Conservation (phyloP, 2,329 filamentous ascomycete genomes). For the Penicillium sumatraense region DNA sequence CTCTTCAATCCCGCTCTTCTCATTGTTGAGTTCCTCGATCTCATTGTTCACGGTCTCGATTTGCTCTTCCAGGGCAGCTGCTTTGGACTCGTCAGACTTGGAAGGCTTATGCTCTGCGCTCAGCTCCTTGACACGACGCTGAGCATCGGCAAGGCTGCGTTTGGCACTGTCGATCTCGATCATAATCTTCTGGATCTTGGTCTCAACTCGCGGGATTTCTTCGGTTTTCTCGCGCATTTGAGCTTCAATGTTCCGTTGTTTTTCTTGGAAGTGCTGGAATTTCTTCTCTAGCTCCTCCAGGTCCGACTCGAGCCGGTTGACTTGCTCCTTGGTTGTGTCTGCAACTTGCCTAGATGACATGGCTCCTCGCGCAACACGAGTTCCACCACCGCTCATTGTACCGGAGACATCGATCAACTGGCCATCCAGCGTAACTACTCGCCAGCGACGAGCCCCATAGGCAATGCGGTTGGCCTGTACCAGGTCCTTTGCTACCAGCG, state of each 20-base stretch:
- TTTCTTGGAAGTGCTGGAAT: constrained; percentile 82
- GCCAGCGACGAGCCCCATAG: constrained; percentile 91
- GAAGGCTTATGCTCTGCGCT: constrained; percentile 79
- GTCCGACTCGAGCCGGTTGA: constrained; percentile 82
- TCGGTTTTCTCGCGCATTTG: constrained; percentile 73
- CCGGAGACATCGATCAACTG: constrained; percentile 97
- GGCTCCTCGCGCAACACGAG: constrained; percentile 82
- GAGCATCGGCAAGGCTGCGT: constrained; percentile 80
- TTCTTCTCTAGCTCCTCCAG: constrained; percentile 82
- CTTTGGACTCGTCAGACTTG: constrained; percentile 76
- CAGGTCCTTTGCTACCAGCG: constrained; percentile 87
- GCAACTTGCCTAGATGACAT: constrained; percentile 97
- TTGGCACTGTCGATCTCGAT: constrained; percentile 88
- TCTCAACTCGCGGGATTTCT: constrained; percentile 83
- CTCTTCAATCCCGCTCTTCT: constrained; percentile 87
- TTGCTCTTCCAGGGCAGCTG: constrained; percentile 74
- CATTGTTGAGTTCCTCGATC: constrained; percentile 75
- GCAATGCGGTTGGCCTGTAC: constrained; percentile 97
- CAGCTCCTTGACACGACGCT: constrained; percentile 84
- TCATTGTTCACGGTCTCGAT: constrained; percentile 76
- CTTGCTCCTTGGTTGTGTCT: constrained; percentile 85
- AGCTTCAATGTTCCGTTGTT: constrained; percentile 78
- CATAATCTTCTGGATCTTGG: constrained; percentile 85
- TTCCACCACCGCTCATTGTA: constrained; percentile 98
- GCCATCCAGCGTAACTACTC: constrained; percentile 92